Evolutionary conservation across 1,284 basidiomycete species (phyloP).

Genomic region (Sphaerobolus stellatus): DNA sequence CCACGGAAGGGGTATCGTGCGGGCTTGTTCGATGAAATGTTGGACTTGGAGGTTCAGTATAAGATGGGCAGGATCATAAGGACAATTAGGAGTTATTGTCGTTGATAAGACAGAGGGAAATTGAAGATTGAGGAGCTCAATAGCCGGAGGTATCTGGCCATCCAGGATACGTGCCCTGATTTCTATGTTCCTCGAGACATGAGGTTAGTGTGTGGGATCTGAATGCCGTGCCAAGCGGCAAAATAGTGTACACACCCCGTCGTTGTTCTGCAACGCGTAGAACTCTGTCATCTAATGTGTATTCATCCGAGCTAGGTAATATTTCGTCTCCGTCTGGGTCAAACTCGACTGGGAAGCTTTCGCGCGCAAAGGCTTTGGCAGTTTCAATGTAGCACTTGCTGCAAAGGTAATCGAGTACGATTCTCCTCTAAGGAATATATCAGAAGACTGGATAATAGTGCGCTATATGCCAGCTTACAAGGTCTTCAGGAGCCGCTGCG

Average conservation of each 20-base stretch:
- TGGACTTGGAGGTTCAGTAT: constrained; percentile 81
- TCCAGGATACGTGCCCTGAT: constrained; percentile 64
- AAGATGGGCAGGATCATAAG: constrained; percentile 70
- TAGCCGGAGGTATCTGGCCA: constrained; percentile 71
- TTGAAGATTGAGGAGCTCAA: constrained; percentile 58
- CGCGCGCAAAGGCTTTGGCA: constrained; percentile 67
- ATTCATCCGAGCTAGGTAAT: not conserved
- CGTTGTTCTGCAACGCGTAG: constrained; percentile 53
- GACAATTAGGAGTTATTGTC: constrained; percentile 24
- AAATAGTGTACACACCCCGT: constrained; percentile 45
- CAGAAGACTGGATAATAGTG: too few species aligned
- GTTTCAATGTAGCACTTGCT: constrained; percentile 72
- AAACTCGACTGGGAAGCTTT: constrained; percentile 56
- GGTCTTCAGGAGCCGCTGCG: too few species aligned
- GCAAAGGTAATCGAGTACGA: constrained; percentile 80
- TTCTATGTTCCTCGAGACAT: constrained; percentile 42
- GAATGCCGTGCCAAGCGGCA: not conserved
- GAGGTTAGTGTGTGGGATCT: not conserved
- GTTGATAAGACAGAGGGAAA: constrained; percentile 65
- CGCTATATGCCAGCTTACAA: too few species aligned
- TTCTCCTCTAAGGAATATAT: constrained; percentile 62
- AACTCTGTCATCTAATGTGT: not conserved
- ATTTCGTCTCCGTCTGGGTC: constrained; percentile 68
- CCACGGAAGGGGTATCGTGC: constrained; percentile 62
- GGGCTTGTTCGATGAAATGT: constrained; percentile 78